Evolutionary conservation across 768 basidiomycete genomes (phyloP).

Genomic region (Paxillus involutus): DNA sequence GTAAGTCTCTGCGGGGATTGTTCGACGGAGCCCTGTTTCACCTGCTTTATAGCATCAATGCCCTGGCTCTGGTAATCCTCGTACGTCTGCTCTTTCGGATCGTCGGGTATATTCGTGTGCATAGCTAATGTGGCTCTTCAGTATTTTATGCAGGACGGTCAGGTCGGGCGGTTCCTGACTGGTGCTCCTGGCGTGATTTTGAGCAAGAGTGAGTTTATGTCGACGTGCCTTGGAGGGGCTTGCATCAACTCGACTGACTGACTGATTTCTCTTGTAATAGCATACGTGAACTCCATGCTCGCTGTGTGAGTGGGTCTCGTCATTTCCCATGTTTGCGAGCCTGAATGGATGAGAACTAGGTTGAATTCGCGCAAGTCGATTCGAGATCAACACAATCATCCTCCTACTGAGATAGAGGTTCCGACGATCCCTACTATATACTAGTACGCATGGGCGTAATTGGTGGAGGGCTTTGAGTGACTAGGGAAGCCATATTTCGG

Average conservation of each 20-base stretch:
- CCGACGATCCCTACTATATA: conserved; percentile 19
- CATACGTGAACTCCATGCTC: conserved; percentile 25
- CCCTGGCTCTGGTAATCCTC: conserved; percentile 7
- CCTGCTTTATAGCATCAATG: conserved; percentile 4
- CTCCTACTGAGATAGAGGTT: conserved; percentile 8
- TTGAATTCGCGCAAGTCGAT: conserved; percentile 12
- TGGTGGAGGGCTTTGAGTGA: too few relatives aligned
- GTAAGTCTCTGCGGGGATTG: conserved; percentile 3
- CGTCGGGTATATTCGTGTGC: background rate
- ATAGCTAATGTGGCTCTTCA: conserved; percentile 2
- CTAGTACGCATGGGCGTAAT: too few relatives aligned
- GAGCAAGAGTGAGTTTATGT: conserved; percentile 13
- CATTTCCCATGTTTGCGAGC: background rate
- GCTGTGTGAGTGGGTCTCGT: conserved; percentile 17
- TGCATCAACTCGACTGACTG: background rate
- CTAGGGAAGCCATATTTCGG: too few relatives aligned
- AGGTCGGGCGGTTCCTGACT: conserved; percentile 1
- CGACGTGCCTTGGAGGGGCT: too few relatives aligned
- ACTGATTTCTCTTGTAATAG: conserved; percentile 1
- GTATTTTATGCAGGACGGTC: conserved; percentile 14
- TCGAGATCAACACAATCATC: conserved; percentile 10
- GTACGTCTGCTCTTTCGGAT: conserved; percentile 3
- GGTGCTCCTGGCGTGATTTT: conserved; percentile 12
- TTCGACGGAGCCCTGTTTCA: background rate
- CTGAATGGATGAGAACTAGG: background rate